Conservation (phyloP, 192 early-diverging fungal species). For the Endogone sp. region DNA sequence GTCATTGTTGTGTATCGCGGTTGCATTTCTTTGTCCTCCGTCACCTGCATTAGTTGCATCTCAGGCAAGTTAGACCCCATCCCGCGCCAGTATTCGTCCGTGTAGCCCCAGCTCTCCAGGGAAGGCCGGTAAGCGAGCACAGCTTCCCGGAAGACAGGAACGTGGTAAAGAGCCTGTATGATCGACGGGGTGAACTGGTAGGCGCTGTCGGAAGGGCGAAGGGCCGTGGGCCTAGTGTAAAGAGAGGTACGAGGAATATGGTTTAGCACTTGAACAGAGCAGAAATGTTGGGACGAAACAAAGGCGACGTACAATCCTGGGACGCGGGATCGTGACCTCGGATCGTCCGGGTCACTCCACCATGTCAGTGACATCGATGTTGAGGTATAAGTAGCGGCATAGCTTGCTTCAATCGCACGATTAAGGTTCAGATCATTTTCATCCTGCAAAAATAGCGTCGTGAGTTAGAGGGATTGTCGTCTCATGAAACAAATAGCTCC, state of each 20-base stretch:
- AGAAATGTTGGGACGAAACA: not conserved
- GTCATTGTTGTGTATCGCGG: not conserved
- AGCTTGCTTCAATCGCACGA: not conserved
- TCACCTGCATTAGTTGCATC: not conserved
- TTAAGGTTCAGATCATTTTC: not conserved
- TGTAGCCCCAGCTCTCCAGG: slow-evolving; percentile 24
- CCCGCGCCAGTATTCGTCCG: slow-evolving; percentile 36
- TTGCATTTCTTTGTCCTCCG: not conserved
- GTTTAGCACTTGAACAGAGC: too few species aligned
- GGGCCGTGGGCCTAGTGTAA: not conserved
- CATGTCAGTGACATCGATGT: not conserved
- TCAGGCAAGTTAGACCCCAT: slow-evolving; percentile 12
- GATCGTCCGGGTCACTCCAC: not conserved
- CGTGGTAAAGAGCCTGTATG: slow-evolving; percentile 38
- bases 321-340: not conserved
- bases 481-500: too few species aligned
- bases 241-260: too few species aligned
- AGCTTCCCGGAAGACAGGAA: slow-evolving; percentile 25
- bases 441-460: too few species aligned
- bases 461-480: too few species aligned
- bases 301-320: not conserved
- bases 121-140: slow-evolving; percentile 29
- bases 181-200: slow-evolving; percentile 9
- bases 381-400: too few species aligned
- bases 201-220: not conserved